Evolutionary conservation across 2,329 filamentous ascomycete species (phyloP), one percentile per base, ranked within the genome.

Genomic region (Lojkania enalia): DNA sequence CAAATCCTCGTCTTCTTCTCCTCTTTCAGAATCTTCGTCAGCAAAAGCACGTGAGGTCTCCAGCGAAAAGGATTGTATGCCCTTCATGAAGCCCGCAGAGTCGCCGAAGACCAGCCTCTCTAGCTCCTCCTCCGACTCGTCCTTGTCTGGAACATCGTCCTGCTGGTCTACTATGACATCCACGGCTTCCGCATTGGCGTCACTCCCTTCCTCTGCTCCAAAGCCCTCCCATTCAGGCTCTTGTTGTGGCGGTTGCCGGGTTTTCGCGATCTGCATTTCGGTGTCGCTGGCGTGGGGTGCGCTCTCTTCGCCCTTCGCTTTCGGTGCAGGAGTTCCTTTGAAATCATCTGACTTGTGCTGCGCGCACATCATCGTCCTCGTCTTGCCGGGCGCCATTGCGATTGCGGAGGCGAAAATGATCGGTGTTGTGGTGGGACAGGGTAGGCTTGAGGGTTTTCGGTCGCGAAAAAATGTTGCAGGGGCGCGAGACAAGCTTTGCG

Each of bases 31-130:
- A 3, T 73, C 73, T 13, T 72, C 71, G 30, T 43, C 55, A 39
- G 54, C 51, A 48, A 39, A 68, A 46, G 52, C 67, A 41, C 39
- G 60, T 55, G 70, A 70, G 42, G 67, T 61, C 11, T 67, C 70
- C 44, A 75, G 67, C 54, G 75, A 61, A 74, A 83, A 70, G 70
- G 73, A 61, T 73, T 86, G 87, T 39, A 97, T 74, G 31, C 86
- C 85, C 45, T 86, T 78, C 46, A 85, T 81, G 69, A 97, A 97
- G 23, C 85, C 88, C n/a, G 82, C 80, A 35, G 86, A 84, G 71
- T 95, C 88, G 43, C 94, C 94, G 51, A 99, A 88, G 3, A 99
- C 87, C 51, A 96, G 75, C 54, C 85, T 83, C 74, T 96, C 92
- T 20, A 96, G 82, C 66, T 92, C 89, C 62, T 87, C 83, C 68